Evolutionary conservation across 116 monocot genomes (phyloP).

Genomic region (Trichopus zeylanicus): DNA sequence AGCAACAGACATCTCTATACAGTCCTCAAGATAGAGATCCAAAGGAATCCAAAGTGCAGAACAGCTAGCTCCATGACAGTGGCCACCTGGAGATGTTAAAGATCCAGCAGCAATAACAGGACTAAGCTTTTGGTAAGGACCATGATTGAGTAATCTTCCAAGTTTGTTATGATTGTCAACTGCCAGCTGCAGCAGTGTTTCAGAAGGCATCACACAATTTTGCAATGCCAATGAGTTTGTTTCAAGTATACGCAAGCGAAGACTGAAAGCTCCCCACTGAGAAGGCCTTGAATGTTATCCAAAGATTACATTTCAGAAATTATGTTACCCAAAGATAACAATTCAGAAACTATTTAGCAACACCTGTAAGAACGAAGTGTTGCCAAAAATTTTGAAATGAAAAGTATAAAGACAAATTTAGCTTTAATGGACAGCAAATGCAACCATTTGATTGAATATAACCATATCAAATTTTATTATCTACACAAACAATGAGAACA

Average conservation of each 20-base stretch:
- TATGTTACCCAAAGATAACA: too few species aligned
- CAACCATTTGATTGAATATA: too few species aligned
- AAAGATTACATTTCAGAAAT: too few species aligned
- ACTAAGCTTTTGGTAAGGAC: constrained; percentile 19
- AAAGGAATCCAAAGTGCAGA: constrained; percentile 88
- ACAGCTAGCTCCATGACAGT: constrained; percentile 49
- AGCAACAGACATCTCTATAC: constrained; percentile 77
- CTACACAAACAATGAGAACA: too few species aligned
- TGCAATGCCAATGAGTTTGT: constrained; percentile 55
- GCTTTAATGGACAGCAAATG: too few species aligned
- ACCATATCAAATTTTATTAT: too few species aligned
- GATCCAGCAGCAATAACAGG: constrained; percentile 31
- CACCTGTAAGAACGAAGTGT: too few species aligned
- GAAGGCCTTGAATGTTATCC: constrained; percentile 45
- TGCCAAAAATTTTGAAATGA: too few species aligned
- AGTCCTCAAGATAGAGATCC: constrained; percentile 95
- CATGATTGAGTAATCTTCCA: constrained; percentile 25
- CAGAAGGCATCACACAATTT: constrained; percentile 42
- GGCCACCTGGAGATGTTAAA: constrained; percentile 30
- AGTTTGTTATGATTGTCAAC: constrained; percentile 12
- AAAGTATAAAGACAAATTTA: too few species aligned
- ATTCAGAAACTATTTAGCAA: too few species aligned
- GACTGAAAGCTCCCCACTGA: constrained; percentile 58
- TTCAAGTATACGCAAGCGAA: constrained; percentile 46
- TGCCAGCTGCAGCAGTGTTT: constrained; percentile 32